phyloP scores from a whole-genome alignment of 345 rosid genomes.

The Alliaria petiolata region DNA sequence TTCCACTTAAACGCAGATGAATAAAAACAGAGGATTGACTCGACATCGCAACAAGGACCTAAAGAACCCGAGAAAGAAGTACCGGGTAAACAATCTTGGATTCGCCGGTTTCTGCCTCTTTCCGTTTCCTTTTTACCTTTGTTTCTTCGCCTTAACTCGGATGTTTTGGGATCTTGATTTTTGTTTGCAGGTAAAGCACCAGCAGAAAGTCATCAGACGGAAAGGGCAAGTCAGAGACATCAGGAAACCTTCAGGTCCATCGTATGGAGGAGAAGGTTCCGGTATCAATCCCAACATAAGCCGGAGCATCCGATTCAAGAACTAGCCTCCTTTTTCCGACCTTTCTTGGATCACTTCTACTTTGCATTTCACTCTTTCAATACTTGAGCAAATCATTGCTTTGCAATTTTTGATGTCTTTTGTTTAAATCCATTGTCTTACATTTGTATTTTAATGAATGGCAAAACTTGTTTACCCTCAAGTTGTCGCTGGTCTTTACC shows the following conservation, averaged over 20 bases:
- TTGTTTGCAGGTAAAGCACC: slow-evolving; percentile 46
- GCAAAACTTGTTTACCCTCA: too few relatives aligned
- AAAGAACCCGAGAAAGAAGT: slow-evolving; percentile 86
- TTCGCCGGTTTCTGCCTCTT: not conserved
- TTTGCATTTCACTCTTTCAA: too few relatives aligned
- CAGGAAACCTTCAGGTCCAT: slow-evolving; percentile 41
- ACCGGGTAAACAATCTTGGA: slow-evolving; percentile 43
- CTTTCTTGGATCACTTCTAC: too few relatives aligned
- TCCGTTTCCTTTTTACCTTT: not conserved
- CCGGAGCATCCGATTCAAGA: slow-evolving; percentile 56
- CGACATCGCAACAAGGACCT: slow-evolving; percentile 52
- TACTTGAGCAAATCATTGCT: too few relatives aligned
- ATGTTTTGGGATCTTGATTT: slow-evolving; percentile 3
- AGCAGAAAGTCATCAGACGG: slow-evolving; percentile 21
- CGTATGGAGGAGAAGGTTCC: slow-evolving; percentile 52
- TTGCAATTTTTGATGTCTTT: too few relatives aligned
- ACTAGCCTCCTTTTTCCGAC: slow-evolving; percentile 26
- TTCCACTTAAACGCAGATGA: slow-evolving; percentile 52
- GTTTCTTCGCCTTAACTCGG: not conserved
- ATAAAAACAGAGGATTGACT: slow-evolving; percentile 65
- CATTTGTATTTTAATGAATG: too few relatives aligned
- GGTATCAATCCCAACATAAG: slow-evolving; percentile 71
- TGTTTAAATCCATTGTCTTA: too few relatives aligned
- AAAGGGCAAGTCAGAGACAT: slow-evolving; percentile 62
- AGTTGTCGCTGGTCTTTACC: too few relatives aligned